phyloP scores from a whole-genome alignment of 805 yeast genomes.

The Grigorovia yakushimaensis region DNA sequence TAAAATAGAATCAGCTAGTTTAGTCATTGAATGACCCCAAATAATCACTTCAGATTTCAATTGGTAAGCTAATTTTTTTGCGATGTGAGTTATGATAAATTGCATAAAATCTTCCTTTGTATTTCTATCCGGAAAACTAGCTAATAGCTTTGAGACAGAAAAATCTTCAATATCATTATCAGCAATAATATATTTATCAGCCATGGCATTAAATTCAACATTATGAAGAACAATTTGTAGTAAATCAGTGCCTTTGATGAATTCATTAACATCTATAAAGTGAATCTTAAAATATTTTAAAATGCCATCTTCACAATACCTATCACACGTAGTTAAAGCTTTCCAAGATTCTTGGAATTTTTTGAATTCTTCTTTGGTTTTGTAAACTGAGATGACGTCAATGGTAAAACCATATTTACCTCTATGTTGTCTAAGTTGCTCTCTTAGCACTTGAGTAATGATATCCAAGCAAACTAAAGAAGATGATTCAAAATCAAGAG shows the following conservation, averaged over 20 bases:
- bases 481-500: conserved; percentile 52
- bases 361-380: conserved; percentile 13
- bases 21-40: conserved; percentile 74
- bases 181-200: not conserved
- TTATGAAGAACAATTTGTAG: conserved; percentile 28
- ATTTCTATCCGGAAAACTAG: conserved; percentile 39
- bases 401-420: conserved; percentile 63
- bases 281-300: conserved; percentile 32
- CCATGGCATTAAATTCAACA: conserved; percentile 15
- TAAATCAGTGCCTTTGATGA: conserved; percentile 26
- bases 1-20: conserved; percentile 69
- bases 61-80: conserved; percentile 37
- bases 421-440: conserved; percentile 51
- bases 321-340: conserved; percentile 7
- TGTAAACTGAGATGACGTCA: conserved; percentile 34
- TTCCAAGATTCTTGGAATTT: conserved; percentile 8
- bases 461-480: conserved; percentile 65
- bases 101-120: conserved; percentile 53
- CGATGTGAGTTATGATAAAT: conserved; percentile 38
- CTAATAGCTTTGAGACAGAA: conserved; percentile 9
- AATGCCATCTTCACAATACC: conserved; percentile 12
- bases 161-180: not conserved
- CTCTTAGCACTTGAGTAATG: conserved; percentile 46
- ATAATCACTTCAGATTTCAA: conserved; percentile 42
- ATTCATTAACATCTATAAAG: conserved; percentile 34